Evolutionary conservation across 2,329 filamentous ascomycete genomes (phyloP), one percentile per base, ranked within the genome.

Genomic region (Xylariaceae sp.): DNA sequence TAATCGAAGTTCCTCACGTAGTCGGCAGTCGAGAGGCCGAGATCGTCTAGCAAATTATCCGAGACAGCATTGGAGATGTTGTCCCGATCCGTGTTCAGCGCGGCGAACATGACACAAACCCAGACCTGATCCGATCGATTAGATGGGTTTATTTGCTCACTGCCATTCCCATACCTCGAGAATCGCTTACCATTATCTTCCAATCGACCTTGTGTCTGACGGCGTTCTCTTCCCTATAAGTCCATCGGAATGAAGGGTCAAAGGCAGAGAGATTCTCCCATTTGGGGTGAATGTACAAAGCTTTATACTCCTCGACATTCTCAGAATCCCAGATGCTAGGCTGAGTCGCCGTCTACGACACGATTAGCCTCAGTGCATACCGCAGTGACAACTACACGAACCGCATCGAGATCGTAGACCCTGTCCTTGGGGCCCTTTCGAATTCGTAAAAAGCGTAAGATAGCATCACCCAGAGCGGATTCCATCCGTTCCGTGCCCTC

Each of bases 321-420:
- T 65, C 64, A 0, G 67, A 66, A 35, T 69, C 67, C 66, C 67
- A 69, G 2, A 69, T 68, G 31, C 67, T 69, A 0, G 65, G 65
- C 42, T 69, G 67, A 1, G 67, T 69, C 15, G 67, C 66, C 42
- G 64, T 53, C 65, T 68, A 42, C 9, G 32, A 40, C 10, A 3
- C 42, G 18, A 47, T 64, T 33, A 64, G 57, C 18, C n/a, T 15
- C 7, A 15, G 15, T 3, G 38, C 12, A 42, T 18, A 12, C 6
- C 39, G n/a, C 10, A 36, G 9, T 40, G 7, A 27, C 7, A 27
- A 5, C 17, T 33, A 40, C 17, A 48, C 56, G 11, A 45, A 64
- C 62, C 39, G 63, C 58, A 40, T 66, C 64, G 5, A 64, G 62
- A 49, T 68, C 67, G 35, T 62, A 60, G 5, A 44, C 40, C 0